A percentile compares a stretch with the other conserved stretches of the same genome.
phyloP scores from a whole-genome alignment of 1,284 basidiomycete species.

The Chondrostereum purpureum region DNA sequence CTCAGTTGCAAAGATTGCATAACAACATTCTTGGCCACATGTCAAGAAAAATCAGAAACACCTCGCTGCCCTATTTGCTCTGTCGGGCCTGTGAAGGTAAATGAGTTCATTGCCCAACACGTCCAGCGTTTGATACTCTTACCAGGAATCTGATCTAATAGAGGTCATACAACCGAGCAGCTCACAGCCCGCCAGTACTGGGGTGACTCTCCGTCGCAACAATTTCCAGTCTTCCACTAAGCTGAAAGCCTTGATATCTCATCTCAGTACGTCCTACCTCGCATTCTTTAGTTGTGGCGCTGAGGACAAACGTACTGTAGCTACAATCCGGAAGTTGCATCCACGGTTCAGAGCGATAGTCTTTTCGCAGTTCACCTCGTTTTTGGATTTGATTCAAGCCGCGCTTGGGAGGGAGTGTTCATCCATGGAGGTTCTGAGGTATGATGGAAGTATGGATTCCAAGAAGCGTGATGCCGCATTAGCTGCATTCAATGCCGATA shows the following conservation, averaged over 20 bases:
- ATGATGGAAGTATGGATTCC: slow-evolving; percentile 91
- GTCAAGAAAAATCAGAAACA: slow-evolving; percentile 60
- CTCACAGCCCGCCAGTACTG: slow-evolving; percentile 35
- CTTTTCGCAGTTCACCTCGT: slow-evolving; percentile 84
- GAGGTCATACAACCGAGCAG: slow-evolving; percentile 48
- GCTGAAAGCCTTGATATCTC: slow-evolving; percentile 64
- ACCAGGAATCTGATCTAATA: slow-evolving; percentile 55
- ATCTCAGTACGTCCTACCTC: slow-evolving; percentile 47
- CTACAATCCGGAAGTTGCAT: slow-evolving; percentile 60
- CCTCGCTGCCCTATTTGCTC: slow-evolving; percentile 70
- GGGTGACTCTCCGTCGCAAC: slow-evolving; percentile 64
- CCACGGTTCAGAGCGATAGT: slow-evolving; percentile 81
- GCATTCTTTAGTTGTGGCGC: background rate
- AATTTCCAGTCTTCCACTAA: slow-evolving; percentile 88
- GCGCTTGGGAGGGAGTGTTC: slow-evolving; percentile 66
- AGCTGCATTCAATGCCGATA: slow-evolving; percentile 63
- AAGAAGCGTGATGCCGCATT: slow-evolving; percentile 77
- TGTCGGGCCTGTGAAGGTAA: slow-evolving; percentile 56
- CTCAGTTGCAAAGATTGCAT: slow-evolving; percentile 81
- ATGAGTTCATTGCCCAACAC: slow-evolving; percentile 6
- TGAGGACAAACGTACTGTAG: slow-evolving; percentile 27
- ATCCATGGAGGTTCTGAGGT: slow-evolving; percentile 72
- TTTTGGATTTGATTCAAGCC: slow-evolving; percentile 76
- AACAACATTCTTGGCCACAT: slow-evolving; percentile 56
- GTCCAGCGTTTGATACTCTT: no score